Base-by-base conservation (phyloP, 2,329 filamentous ascomycete genomes). In the Phaeosphaeria sp. region DNA sequence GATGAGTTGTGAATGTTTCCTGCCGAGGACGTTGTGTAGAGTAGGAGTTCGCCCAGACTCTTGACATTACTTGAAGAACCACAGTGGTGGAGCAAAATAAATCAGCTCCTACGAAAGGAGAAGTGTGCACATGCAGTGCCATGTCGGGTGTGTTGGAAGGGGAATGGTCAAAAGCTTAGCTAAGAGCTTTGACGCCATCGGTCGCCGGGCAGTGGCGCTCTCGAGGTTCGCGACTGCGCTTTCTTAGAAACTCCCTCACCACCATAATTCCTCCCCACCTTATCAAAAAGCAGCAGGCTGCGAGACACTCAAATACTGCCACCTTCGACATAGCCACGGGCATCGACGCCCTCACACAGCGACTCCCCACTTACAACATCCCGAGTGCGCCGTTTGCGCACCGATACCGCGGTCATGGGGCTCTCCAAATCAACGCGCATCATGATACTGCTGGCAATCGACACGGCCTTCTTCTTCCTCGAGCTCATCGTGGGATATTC, bases 401-500 rank as follows among this genome's bases (percentile, higher is more conserved):
- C 62, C 63, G 55, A 59, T 50, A 63, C 53, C 59, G 67, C 66
- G 56, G 57, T 57, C 65, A 96, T 96, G 92, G 90, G 86, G 64
- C 91, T 94, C 84, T 96, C 93, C 74, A 99, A 99, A 80, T 91
- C 90, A 66, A 92, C 90, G 70, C 89, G 94, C 77, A 98, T 99
- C 77, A 86, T 91, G 79, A 90, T 97, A 77, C 91, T 99, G 85
- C 88, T 99, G 76, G 90, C 82, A 63, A 96, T 99, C 74, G 94
- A 98, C 80, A 84, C 89, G 51, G 84, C 86, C 42, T 99, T 99
- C 82, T 97, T 99, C 80, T 79, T 97, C 48, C 82, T 98, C 57
- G 95, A 99, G 80, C 81, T 99, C 60, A 87, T 90, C 56, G 88
- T 90, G 60, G 84, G 95, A 60, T 92, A 97, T 82, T 82, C 89